These are phyloP conservation scores for Peronosclerospora sorghi DNA, from an alignment of 352 stramenopile genomes.

Conservation along the genomic window DNA sequence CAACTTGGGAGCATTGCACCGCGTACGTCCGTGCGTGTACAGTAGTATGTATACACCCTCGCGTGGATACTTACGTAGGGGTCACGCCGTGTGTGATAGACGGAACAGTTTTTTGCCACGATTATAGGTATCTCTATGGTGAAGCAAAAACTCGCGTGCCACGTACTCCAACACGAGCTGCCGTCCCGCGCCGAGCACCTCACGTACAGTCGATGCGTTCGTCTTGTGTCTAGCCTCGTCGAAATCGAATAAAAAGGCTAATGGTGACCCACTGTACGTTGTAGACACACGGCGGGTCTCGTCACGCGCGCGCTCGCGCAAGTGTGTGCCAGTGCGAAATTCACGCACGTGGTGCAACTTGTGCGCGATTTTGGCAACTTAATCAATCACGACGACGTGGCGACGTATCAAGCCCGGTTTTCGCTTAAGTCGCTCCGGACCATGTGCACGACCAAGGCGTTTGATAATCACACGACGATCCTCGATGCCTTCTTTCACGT, in stretches of 20 bases:
- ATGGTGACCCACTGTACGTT: too few species aligned
- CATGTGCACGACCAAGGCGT: constrained; percentile 13
- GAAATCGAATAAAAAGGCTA: too few species aligned
- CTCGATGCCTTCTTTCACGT: constrained; percentile 15
- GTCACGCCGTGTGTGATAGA: constrained; percentile 8
- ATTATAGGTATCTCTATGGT: constrained; percentile 11
- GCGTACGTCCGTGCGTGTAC: constrained; percentile 10
- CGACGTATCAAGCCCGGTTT: constrained; percentile 9
- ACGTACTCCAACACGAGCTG: constrained; percentile 20
- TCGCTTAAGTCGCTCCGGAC: constrained; percentile 16
- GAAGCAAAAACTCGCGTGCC: constrained; percentile 22
- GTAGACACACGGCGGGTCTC: constrained; percentile 14
- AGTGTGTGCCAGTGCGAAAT: constrained; percentile 14
- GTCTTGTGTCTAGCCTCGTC: neutral
- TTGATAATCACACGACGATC: constrained; percentile 9
- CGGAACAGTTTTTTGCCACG: constrained; percentile 20
- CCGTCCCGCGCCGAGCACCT: constrained; percentile 12
- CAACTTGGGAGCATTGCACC: constrained; percentile 8
- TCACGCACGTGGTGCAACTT: constrained; percentile 6
- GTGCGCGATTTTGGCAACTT: constrained; percentile 22
- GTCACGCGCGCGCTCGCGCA: constrained; percentile 23
- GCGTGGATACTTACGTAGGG: too few species aligned
- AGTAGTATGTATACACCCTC: too few species aligned
- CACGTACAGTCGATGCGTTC: constrained; percentile 4
- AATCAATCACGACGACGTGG: constrained; percentile 11